Percentiles rank a stretch among this genome's conserved stretches.
Conservation (phyloP, 179 eudicot species). For the Spinacia oleracea region DNA sequence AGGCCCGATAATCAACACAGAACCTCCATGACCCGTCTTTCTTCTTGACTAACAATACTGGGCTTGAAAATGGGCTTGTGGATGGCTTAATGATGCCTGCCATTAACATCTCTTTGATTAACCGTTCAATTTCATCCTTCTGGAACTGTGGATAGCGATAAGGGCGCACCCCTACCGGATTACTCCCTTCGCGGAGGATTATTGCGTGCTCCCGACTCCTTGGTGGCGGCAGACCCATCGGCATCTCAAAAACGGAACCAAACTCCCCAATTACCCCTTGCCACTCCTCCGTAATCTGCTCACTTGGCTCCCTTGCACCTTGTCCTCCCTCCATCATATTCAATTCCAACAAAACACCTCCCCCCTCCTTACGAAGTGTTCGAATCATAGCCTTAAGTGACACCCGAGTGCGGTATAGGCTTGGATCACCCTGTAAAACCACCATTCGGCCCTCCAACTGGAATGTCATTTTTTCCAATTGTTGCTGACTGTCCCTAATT, state of each 20-base stretch:
- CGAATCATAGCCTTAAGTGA: no score
- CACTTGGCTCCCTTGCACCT: accelerated
- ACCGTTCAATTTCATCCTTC: background rate
- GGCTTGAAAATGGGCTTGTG: background rate
- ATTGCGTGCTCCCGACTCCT: background rate
- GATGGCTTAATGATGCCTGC: background rate
- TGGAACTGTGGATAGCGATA: background rate
- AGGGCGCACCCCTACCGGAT: background rate
- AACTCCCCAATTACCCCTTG: no score
- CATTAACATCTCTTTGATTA: background rate
- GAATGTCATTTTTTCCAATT: background rate
- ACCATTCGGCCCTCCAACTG: background rate
- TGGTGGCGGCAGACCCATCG: no score
- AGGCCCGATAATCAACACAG: background rate
- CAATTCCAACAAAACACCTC: no score
- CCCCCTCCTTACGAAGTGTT: no score
- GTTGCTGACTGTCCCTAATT: no score
- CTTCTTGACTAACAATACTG: background rate
- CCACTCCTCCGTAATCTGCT: no score
- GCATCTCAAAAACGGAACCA: no score
- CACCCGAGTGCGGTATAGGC: background rate
- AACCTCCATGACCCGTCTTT: no score
- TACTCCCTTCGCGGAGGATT: background rate
- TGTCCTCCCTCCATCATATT: no score
- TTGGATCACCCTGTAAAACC: background rate